A percentile compares a stretch with the other conserved stretches of the same genome.
Conservation (phyloP, 2,329 filamentous ascomycete species). For the Amylocarpus encephaloides region DNA sequence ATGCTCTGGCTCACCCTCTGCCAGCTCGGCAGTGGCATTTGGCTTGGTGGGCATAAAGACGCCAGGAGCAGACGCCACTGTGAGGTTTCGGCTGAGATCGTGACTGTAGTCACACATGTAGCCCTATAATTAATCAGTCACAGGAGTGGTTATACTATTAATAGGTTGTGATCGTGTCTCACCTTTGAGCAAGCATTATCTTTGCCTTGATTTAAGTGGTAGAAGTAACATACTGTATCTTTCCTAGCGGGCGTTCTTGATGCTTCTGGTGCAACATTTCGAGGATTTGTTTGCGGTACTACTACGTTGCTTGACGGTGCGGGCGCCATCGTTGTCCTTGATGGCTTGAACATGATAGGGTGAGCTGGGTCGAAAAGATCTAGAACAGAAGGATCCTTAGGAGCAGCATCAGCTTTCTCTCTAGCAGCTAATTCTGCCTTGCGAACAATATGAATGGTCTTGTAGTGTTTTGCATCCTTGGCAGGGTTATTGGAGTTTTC, state of each 20-base stretch:
- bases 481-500: slow-evolving; percentile 34
- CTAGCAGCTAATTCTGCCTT: slow-evolving; percentile 39
- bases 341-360: no score
- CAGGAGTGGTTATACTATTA: slow-evolving; percentile 17
- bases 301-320: background rate
- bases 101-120: background rate
- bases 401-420: slow-evolving; percentile 36
- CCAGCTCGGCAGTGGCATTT: no score
- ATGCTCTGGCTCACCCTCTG: no score
- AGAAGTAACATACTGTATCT: slow-evolving; percentile 10
- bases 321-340: no score
- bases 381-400: slow-evolving; percentile 9
- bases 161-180: background rate
- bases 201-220: background rate
- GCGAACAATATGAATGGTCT: slow-evolving; percentile 33
- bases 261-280: background rate
- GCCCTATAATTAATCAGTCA: slow-evolving; percentile 7
- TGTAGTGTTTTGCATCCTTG: slow-evolving; percentile 38
- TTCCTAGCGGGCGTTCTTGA: background rate
- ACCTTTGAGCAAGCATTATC: slow-evolving; percentile 5
- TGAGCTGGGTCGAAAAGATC: no score
- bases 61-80: background rate
- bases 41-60: background rate
- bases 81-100: background rate
- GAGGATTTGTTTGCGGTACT: background rate